Evolutionary conservation across 768 basidiomycete genomes (phyloP), one percentile per base, ranked within the genome.

Genomic region (Termitomyces sp.): DNA sequence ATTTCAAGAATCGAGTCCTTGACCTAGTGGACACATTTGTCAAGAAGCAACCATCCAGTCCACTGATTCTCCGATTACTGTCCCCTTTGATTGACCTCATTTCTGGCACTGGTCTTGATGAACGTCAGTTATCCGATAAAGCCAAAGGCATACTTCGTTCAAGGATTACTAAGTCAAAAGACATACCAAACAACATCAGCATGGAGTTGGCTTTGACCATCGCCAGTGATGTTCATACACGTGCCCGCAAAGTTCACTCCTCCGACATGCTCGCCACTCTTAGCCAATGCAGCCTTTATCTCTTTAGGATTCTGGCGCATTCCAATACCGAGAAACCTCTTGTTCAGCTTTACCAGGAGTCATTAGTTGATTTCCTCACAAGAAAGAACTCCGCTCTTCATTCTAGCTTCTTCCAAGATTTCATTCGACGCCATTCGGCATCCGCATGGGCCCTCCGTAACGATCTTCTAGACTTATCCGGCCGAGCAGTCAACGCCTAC

Each of bases 1-100:
- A 98, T 71, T 98, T 97, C 83, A 98, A 96, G 69, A 94, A 91
- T 69, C 86, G 95, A 12, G 89, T 97, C 30, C 84, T 99, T 30
- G 96, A 98, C 69, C 81, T 99, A n/a, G 79, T 98, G 56, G 94
- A 98, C 53, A 84, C 80, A 23, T 95, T 86, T 72, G 71, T 89
- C 61, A 89, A 83, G 67, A 86, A 83, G 64, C 88, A 93, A 62
- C 80, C 89, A 1, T 75, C 84, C n/a, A 96, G 81, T 66, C 77
- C 86, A 0, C 77, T 87, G 54, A 71, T 85, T 52, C 64, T 91
- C 40, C 83, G 80, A 40, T 74, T 91, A 48, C 76, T 97, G 60
- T 61, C 86, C 3, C 90, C 95, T 9, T 76, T 99, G 37, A 74
- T 95, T 56, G 86, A 89, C 52, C 79, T 98, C 46, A 78, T 87